Conservation (phyloP, 345 rosid species). For the Mangifera indica region DNA sequence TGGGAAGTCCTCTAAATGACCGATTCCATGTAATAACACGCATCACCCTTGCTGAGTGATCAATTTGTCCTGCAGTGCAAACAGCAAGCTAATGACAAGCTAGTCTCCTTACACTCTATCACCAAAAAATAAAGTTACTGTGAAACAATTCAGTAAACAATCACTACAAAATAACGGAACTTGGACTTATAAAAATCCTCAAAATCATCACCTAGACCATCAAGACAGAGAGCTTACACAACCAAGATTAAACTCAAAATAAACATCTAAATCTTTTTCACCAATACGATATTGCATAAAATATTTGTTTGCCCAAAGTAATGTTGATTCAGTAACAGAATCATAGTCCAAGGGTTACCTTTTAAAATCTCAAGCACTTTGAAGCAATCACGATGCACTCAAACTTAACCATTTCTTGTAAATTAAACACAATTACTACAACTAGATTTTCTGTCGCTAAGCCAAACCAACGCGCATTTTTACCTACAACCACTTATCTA, state of each 20-base stretch:
- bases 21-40: conserved; percentile 97
- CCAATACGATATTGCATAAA: neutral
- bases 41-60: conserved; percentile 94
- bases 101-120: neutral
- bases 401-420: neutral
- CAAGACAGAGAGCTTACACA: neutral
- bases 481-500: neutral
- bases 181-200: neutral
- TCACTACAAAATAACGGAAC: neutral
- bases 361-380: neutral
- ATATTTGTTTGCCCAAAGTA: neutral
- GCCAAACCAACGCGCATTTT: conserved; percentile 7
- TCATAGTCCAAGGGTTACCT: neutral
- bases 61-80: conserved; percentile 67
- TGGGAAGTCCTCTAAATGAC: conserved; percentile 62
- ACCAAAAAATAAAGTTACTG: neutral
- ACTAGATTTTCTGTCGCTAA: neutral
- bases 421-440: neutral
- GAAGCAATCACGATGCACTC: neutral
- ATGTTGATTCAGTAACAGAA: neutral
- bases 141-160: neutral
- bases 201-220: neutral
- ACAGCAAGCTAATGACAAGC: conserved; percentile 11
- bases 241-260: neutral
- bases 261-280: neutral